A percentile compares a stretch with the other conserved stretches of the same genome.
Conservation (phyloP, 305 asterid genomes). For the Fraxinus albicans region DNA sequence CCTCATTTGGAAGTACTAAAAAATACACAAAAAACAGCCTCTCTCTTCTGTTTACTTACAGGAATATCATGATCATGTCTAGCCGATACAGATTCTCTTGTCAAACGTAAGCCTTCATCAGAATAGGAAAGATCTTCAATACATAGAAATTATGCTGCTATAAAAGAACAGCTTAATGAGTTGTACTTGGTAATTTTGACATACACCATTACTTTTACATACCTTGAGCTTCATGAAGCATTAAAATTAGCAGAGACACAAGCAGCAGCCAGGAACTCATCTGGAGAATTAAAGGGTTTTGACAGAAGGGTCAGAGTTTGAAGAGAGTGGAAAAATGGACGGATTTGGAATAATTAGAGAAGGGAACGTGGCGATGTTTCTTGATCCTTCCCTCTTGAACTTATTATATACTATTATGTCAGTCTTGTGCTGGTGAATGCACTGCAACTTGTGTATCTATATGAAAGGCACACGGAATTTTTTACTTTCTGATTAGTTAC, state of each 20-base stretch:
- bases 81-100: conserved; percentile 22
- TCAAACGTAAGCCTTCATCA: conserved; percentile 41
- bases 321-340: background rate
- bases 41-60: conserved; percentile 24
- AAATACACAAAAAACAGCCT: background rate
- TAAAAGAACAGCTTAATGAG: background rate
- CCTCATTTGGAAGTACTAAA: background rate
- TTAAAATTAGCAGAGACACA: background rate
- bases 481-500: background rate
- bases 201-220: background rate
- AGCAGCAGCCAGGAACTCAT: background rate
- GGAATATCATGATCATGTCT: conserved; percentile 16
- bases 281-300: background rate
- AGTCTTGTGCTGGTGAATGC: background rate
- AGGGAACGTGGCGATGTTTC: background rate
- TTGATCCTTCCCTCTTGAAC: background rate
- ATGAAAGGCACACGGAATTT: background rate
- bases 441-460: background rate
- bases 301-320: background rate
- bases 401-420: background rate
- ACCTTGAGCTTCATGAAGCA: background rate
- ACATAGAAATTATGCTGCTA: background rate
- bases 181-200: background rate
- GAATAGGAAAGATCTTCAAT: background rate
- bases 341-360: background rate